phyloP scores from a whole-genome alignment of 805 yeast genomes.

The Myxozyma lipomycoides region DNA sequence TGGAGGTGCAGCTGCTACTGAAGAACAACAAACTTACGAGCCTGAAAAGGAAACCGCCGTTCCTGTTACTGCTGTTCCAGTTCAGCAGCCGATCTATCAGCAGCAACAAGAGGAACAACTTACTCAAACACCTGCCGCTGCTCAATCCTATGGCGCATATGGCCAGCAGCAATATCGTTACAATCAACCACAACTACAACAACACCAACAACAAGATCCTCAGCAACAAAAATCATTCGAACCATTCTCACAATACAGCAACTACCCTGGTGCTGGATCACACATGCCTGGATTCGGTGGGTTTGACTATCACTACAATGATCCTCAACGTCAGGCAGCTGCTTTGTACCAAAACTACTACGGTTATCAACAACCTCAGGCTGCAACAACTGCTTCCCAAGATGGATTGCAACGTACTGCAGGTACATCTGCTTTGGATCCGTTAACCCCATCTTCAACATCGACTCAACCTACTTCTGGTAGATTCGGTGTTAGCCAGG shows the following conservation, averaged over 20 bases:
- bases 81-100: constrained; percentile 4
- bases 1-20: not conserved
- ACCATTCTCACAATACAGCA: constrained; percentile 29
- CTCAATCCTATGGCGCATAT: constrained; percentile 22
- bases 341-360: constrained; percentile 17
- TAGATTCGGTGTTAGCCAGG: constrained; percentile 27
- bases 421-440: constrained; percentile 22
- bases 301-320: constrained; percentile 28
- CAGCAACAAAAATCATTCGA: constrained; percentile 26
- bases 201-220: constrained; percentile 22
- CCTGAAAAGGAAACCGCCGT: not conserved
- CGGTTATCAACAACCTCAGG: constrained; percentile 19
- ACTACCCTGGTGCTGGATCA: constrained; percentile 21
- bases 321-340: constrained; percentile 24
- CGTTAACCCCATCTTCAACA: constrained; percentile 24
- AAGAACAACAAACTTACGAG: not conserved
- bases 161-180: constrained; percentile 18
- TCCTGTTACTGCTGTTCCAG: not conserved
- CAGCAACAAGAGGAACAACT: not conserved
- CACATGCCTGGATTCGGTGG: constrained; percentile 30
- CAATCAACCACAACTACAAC: constrained; percentile 24
- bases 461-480: constrained; percentile 14
- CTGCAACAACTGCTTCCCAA: constrained; percentile 16
- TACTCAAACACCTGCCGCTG: constrained; percentile 14
- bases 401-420: constrained; percentile 24